phyloP scores from a whole-genome alignment of 352 stramenopile genomes.

The Blastocystis sp. region DNA sequence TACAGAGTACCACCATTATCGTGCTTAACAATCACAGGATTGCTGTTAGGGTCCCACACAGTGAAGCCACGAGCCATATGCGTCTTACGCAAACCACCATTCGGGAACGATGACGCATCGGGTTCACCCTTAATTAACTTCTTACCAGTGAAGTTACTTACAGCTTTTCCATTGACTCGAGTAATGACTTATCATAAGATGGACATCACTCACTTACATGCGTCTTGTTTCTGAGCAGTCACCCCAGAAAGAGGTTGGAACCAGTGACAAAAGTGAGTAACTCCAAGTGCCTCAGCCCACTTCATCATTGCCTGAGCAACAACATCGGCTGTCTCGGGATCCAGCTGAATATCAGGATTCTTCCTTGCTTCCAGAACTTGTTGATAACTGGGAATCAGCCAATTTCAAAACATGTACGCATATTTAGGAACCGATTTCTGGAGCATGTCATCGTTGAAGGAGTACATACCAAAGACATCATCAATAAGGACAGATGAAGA shows the following conservation, averaged over 20 bases:
- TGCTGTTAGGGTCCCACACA: constrained; percentile 74
- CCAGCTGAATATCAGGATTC: constrained; percentile 33
- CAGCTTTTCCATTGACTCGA: constrained; percentile 72
- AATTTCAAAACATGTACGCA: neutral
- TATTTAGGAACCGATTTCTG: constrained; percentile 46
- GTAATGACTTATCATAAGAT: constrained; percentile 45
- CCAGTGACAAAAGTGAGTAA: constrained; percentile 82
- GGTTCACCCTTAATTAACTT: constrained; percentile 77
- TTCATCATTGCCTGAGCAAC: constrained; percentile 69
- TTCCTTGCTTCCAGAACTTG: constrained; percentile 41
- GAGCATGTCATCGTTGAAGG: constrained; percentile 63
- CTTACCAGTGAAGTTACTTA: constrained; percentile 80
- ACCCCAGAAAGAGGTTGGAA: constrained; percentile 81
- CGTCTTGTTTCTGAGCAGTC: constrained; percentile 80
- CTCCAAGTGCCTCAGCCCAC: constrained; percentile 72
- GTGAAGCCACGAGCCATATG: constrained; percentile 79
- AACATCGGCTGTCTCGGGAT: constrained; percentile 66
- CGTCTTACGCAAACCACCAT: constrained; percentile 80
- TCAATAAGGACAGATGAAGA: constrained; percentile 33
- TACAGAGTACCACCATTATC: constrained; percentile 80
- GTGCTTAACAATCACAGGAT: constrained; percentile 71
- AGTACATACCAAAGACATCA: constrained; percentile 64
- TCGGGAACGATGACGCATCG: constrained; percentile 82
- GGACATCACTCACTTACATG: constrained; percentile 78
- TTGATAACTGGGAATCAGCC: constrained; percentile 20